Base-by-base conservation (phyloP, 179 eudicot species). In the Vitellaria paradoxa region DNA sequence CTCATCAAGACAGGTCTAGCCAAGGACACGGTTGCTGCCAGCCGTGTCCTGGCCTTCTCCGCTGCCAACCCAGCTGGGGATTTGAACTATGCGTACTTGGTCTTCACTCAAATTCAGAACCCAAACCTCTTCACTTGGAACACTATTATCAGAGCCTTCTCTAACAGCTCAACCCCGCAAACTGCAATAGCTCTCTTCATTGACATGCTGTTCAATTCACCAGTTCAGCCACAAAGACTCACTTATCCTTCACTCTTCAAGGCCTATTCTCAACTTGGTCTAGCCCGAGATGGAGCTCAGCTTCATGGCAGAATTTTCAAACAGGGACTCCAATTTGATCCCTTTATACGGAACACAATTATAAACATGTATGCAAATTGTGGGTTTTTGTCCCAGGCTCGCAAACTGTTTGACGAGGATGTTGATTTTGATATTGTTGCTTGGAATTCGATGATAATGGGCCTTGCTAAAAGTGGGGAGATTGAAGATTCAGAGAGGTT, bases 241-340 rank as follows among this genome's bases (percentile, higher is more conserved):
- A 92, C 98, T 74, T 93, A 92, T 79, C 98, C 97, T 78, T 88
- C 95, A 6, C 78, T 93, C 21, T 90, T 92, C 70, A 93, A 89
- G 82, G 92, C 93, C 61, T 90, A 81, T 83, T 82, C 90, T 81
- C 89, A 82, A 59, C 84, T 87, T 30, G 97, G 94, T n/a, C 64
- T 82, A 23, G 91, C 87, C 6, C 73, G 42, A 64, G 79, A 77
- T 64, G 95, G 97, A 59, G 88, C 89, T 81, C 97, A 93, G 69
- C 93, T 93, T 77, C 97, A 90, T 83, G 95, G 87, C 15, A 86
- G 91, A 80, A 56, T 88, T 37, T 26, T 90, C 10, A 93, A 91
- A 76, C 76, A 76, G 21, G 94, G 93, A 6, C 83, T 89, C 49
- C 85, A 84, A 45, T 83, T 50, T 10, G 93, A 90, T 65, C 75